Evolutionary conservation across 192 early-diverging fungal species (phyloP).

Genomic region (Thamnidium elegans): DNA sequence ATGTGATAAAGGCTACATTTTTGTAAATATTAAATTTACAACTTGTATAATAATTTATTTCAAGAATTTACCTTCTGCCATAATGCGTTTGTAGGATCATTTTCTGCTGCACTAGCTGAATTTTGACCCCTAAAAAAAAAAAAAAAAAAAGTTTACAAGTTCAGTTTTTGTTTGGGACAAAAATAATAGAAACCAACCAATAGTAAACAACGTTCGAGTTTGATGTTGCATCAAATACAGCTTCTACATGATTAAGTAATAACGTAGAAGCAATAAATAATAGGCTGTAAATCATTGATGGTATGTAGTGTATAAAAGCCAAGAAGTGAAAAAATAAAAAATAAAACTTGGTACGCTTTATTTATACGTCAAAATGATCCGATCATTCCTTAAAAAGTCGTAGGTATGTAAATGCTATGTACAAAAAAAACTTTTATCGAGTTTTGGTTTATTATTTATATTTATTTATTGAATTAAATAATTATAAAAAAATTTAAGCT

Average conservation of each 20-base stretch:
- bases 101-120: constrained; percentile 8
- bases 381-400: too few species aligned
- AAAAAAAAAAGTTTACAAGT: background rate
- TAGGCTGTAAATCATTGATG: too few species aligned
- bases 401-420: too few species aligned
- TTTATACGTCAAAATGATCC: too few species aligned
- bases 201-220: constrained; percentile 10
- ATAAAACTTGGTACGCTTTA: too few species aligned
- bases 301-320: too few species aligned
- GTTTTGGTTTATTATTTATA: too few species aligned
- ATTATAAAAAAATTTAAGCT: constrained; percentile 20
- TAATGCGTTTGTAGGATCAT: constrained; percentile 4
- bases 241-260: too few species aligned
- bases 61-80: constrained; percentile 13
- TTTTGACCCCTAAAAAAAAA: constrained; percentile 10
- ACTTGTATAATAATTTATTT: background rate
- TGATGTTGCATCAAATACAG: constrained; percentile 6
- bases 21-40: background rate
- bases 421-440: too few species aligned
- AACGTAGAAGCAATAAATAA: too few species aligned
- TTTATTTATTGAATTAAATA: too few species aligned
- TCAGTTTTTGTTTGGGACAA: too few species aligned
- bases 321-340: background rate
- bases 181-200: background rate
- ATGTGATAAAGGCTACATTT: constrained; percentile 13